Evolutionary conservation across 768 basidiomycete species (phyloP), one percentile per base, ranked within the genome.

Genomic region (Leccinum truebloodii): DNA sequence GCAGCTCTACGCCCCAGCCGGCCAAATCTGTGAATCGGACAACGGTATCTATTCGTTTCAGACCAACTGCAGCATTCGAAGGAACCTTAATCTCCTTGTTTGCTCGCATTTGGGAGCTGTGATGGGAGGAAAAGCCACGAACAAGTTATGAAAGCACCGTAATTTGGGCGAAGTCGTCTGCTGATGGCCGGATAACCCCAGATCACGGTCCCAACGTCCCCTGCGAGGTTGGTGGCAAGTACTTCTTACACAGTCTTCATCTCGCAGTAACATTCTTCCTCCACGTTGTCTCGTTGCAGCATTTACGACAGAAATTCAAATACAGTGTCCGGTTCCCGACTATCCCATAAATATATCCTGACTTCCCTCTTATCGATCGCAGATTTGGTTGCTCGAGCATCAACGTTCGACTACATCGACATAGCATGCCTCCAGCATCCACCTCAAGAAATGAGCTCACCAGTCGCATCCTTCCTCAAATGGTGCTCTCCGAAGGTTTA

Each of bases 401-500:
- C 24, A 10, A 9, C 7, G 26, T 32, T 54, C 7, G 28, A 20
- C 37, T n/a, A 9, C 30, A 16, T n/a, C 52, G 39, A 37, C 4
- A 24, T 32, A n/a, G 4, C 22, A 71, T 64, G 70, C 22, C 28
- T 0, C 53, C 51, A 30, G 13, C 57, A 39, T 48, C 46, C 30
- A 49, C 48, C 34, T 59, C 57, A 6, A 68, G 63, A 59, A 69
- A 75, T 41, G 70, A 66, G 9, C 69, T 77, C 28, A 71, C 62
- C 12, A 65, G 58, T 54, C 73, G 74, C 14, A 51, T 66, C 14
- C 66, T 77, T 34, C 73, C 73, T 9, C 64, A 72, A 32, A 77
- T 76, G 69, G 60, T 61, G 3, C 67, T 79, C 16, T 77, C 76
- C 13, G 54, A 69, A n/a, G 63, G 52, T 24, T 69, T 69, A 12